Conservation (phyloP, 306 rosid genomes). For the Sesbania bispinosa region DNA sequence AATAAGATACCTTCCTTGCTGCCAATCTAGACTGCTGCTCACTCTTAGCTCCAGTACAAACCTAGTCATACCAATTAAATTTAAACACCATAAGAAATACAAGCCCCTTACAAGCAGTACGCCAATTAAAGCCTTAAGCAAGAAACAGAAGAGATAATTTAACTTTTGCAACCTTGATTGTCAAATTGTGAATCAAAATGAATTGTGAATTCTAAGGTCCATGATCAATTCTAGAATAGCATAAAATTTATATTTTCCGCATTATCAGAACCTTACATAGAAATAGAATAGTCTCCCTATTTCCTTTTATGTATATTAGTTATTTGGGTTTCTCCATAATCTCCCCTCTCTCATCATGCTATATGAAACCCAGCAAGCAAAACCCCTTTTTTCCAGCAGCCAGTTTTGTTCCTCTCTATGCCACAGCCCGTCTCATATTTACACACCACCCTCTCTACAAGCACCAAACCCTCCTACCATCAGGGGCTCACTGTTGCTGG, state of each 20-base stretch:
- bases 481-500: neutral
- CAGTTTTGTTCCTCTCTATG: neutral
- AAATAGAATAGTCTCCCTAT: neutral
- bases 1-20: slow-evolving; percentile 73
- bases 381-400: neutral
- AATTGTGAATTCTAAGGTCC: neutral
- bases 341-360: neutral
- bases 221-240: neutral
- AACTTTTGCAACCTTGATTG: neutral
- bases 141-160: neutral
- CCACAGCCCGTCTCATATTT: neutral
- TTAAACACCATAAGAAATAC: neutral
- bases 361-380: neutral
- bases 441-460: neutral
- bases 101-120: neutral
- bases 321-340: neutral
- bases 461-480: neutral
- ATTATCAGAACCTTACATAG: neutral
- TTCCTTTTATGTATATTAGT: neutral
- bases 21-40: slow-evolving; percentile 90
- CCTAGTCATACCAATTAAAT: slow-evolving; percentile 47
- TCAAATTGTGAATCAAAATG: neutral
- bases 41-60: slow-evolving; percentile 96
- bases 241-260: neutral
- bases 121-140: neutral